A percentile compares a stretch with the other conserved stretches of the same genome.
Conservation (phyloP, 2,329 filamentous ascomycete species). For the Cercospora sojina region DNA sequence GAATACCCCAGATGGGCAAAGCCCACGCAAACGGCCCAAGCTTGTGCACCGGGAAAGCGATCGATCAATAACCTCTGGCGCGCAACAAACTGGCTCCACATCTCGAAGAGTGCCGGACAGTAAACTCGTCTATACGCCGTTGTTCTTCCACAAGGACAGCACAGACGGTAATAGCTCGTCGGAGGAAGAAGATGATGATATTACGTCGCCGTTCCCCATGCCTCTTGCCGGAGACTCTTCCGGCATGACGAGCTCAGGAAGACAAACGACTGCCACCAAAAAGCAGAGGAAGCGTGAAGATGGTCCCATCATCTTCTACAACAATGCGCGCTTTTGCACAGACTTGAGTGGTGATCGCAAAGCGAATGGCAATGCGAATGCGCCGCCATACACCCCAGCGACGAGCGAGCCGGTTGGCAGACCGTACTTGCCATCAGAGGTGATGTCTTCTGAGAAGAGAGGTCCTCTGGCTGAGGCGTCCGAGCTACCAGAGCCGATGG, state of each 20-base stretch:
- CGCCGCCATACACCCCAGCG: slow-evolving; percentile 27
- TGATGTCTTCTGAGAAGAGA: slow-evolving; percentile 31
- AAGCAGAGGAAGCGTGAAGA: slow-evolving; percentile 58
- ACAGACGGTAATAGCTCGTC: slow-evolving; percentile 43
- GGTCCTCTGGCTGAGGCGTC: slow-evolving; percentile 34
- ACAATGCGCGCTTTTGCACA: slow-evolving; percentile 74
- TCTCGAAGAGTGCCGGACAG: slow-evolving; percentile 30
- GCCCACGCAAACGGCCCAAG: slow-evolving; percentile 36
- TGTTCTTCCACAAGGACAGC: slow-evolving; percentile 49
- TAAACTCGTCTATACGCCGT: slow-evolving; percentile 47
- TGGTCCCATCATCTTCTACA: slow-evolving; percentile 82
- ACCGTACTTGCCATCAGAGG: not conserved
- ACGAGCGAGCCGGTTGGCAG: slow-evolving; percentile 26
- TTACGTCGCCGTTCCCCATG: slow-evolving; percentile 35
- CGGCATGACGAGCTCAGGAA: slow-evolving; percentile 47
- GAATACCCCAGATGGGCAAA: slow-evolving; percentile 26
- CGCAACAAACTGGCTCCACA: slow-evolving; percentile 8
- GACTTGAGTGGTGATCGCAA: slow-evolving; percentile 69
- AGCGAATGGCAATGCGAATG: slow-evolving; percentile 15
- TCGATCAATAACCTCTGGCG: slow-evolving; percentile 8
- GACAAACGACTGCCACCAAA: slow-evolving; percentile 41
- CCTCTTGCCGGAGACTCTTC: slow-evolving; percentile 41
- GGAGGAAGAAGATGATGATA: slow-evolving; percentile 35
- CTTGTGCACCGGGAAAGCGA: slow-evolving; percentile 26
- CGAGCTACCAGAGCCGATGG: slow-evolving; percentile 38